Base-by-base conservation (phyloP, 257 asterid genomes). In the Jasminum sambac region DNA sequence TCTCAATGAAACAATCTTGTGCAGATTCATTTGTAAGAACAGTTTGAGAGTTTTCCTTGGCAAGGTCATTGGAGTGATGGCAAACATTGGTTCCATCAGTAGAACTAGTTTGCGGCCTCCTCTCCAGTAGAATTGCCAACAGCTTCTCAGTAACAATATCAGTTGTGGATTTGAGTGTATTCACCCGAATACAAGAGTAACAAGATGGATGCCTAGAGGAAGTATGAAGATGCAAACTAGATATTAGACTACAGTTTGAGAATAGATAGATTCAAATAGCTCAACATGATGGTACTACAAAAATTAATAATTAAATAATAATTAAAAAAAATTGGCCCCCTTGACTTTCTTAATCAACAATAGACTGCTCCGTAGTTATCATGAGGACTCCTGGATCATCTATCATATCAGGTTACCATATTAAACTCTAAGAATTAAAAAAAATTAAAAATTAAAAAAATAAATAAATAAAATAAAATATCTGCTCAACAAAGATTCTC, bases 101-200 rank as follows among this genome's bases (percentile, higher is more conserved):
- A 42, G 64, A 41, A 69, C 69, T 66, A 48, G 66, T 76, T 13
- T 68, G 74, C 76, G 78, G 77, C 72, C 77, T 79, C 26, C 76
- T 77, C 75, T 82, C 93, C 72, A 76, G 74, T 11, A 94, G 84
- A 71, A 84, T 60, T 67, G 77, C 79, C 74, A 68, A 66, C 40
- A 94, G 96, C 79, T 94, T 94, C 83, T 85, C 63, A 25, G 88
- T 78, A 73, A 91, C 95, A 19, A 78, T 76, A 71, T 84, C 95
- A 48, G 83, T 81, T 12, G 96, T 86, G 25, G 98, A 76, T 76
- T 82, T 85, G 67, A 86, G 89, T 4, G 89, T 83, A 76, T 94
- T 94, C 67, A 91, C 99, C 72, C 98, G 96, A 62, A 91, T 70
- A 80, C 99, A 94, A 39, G 99, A 89, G 88, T 94, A 94, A 78